Evolutionary conservation across 1,139 yeast genomes (phyloP), one percentile per base, ranked within the genome.

Genomic region (Debaryomyces singareniensis): DNA sequence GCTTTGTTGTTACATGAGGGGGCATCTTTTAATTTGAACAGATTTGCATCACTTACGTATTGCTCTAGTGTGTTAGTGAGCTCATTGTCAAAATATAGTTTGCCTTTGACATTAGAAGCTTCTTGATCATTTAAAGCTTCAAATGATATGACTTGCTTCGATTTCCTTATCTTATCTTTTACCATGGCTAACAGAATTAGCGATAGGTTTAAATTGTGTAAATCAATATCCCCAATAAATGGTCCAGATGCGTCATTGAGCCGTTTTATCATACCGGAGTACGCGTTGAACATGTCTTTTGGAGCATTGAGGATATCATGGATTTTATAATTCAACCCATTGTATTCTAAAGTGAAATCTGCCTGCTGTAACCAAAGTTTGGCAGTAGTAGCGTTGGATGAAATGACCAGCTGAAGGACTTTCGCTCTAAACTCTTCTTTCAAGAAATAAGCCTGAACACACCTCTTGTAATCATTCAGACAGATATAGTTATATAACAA

Each of bases 141-240:
- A 40, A 47, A 40, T 7, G 36, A 33, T 10, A 20, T 15, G 10
- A 46, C 31, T n/a, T 29, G 26, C n/a, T 35, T 38, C 12, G 35
- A 27, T 3, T 22, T 29, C 15, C 32, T 34, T 13, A 38, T 32
- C 11, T 24, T 29, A 7, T 41, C 38, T 7, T 46, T 32, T 3
- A 48, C 13, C 32, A 35, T 42, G 24, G 47, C 47, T 9, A 44
- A 35, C 27, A 43, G 42, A 5, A 49, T 41, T 18, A 49, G 33
- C 1, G 50, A 34, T 4, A 47, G 7, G 29, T 39, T 38, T 15
- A 48, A 31, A 3, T 38, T 38, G 16, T 32, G 35, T 16, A 27
- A 27, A n/a, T 28, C 33, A n/a, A 35, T 22, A 7, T 29, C 29
- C 15, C 29, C 27, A 14, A 26, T 25, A 11, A 26, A 16, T n/a